Percentiles rank a stretch among this genome's conserved stretches.
These are phyloP conservation scores for Aspergillus olivimuriae DNA, from an alignment of 495 filamentous ascomycete species.

Conservation along the genomic window DNA sequence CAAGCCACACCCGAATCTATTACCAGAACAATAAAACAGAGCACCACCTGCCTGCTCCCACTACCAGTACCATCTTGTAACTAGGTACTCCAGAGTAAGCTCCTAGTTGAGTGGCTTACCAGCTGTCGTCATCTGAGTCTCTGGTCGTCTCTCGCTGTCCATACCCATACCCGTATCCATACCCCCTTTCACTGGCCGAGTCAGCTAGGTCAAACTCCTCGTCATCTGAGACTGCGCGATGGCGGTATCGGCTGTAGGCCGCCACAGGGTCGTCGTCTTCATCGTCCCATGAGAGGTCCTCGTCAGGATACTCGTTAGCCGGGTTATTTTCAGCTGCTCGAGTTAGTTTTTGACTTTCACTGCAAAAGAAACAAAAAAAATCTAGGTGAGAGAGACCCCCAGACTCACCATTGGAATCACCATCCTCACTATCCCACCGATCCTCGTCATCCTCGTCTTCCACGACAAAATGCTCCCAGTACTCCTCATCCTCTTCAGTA, in stretches of 20 bases:
- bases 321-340: constrained; percentile 55
- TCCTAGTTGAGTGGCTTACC: constrained; percentile 9
- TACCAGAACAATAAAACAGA: too few relatives aligned
- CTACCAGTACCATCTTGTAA: too few relatives aligned
- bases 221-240: constrained; percentile 41
- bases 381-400: too few relatives aligned
- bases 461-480: constrained; percentile 50
- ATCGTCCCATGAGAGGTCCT: constrained; percentile 53
- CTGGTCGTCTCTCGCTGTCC: constrained; percentile 19
- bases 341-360: background rate
- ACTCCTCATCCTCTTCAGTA: constrained; percentile 48
- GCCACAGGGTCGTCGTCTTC: constrained; percentile 47
- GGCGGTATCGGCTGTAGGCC: constrained; percentile 37
- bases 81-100: too few relatives aligned
- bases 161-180: constrained; percentile 18
- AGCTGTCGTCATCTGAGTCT: constrained; percentile 31
- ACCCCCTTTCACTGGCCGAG: constrained; percentile 39
- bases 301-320: constrained; percentile 63
- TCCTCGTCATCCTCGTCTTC: constrained; percentile 49
- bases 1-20: too few relatives aligned
- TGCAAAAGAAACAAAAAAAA: background rate
- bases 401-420: constrained; percentile 53
- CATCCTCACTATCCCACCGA: constrained; percentile 52
- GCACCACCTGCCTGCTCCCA: too few relatives aligned
- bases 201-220: constrained; percentile 49